phyloP scores from a whole-genome alignment of 2,329 filamentous ascomycete species.

The Fusarium longipes region DNA sequence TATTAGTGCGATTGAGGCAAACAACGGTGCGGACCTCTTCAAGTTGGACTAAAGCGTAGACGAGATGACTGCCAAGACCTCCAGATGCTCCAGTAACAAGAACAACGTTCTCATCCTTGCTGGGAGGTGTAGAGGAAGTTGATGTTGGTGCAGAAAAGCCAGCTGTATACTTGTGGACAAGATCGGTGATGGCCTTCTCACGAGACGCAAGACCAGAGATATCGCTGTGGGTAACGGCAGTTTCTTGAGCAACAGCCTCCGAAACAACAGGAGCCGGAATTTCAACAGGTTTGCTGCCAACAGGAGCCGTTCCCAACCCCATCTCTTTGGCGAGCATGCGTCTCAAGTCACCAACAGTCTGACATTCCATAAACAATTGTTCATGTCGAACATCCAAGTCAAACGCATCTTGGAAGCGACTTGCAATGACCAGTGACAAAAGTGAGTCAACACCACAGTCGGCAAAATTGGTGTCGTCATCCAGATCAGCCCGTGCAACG shows the following conservation, averaged over 20 bases:
- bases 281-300: neutral
- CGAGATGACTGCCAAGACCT: constrained; percentile 22
- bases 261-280: neutral
- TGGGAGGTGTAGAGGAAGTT: accelerated
- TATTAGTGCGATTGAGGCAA: constrained; percentile 24
- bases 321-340: constrained; percentile 18
- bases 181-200: constrained; percentile 5
- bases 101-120: constrained; percentile 8
- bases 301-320: neutral
- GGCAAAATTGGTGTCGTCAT: constrained; percentile 66
- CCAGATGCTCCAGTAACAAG: constrained; percentile 22
- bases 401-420: constrained; percentile 61
- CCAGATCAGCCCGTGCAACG: constrained; percentile 64
- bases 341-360: constrained; percentile 22
- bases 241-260: neutral
- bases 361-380: constrained; percentile 32
- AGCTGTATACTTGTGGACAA: constrained; percentile 15
- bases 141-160: constrained; percentile 9
- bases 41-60: constrained; percentile 26
- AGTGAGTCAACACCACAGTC: constrained; percentile 72
- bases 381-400: constrained; percentile 23
- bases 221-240: neutral
- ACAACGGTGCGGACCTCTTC: constrained; percentile 18
- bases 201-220: neutral
- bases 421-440: constrained; percentile 67